Conservation (phyloP, 108 stramenopile genomes). For the Cylindrotheca fusiformis region DNA sequence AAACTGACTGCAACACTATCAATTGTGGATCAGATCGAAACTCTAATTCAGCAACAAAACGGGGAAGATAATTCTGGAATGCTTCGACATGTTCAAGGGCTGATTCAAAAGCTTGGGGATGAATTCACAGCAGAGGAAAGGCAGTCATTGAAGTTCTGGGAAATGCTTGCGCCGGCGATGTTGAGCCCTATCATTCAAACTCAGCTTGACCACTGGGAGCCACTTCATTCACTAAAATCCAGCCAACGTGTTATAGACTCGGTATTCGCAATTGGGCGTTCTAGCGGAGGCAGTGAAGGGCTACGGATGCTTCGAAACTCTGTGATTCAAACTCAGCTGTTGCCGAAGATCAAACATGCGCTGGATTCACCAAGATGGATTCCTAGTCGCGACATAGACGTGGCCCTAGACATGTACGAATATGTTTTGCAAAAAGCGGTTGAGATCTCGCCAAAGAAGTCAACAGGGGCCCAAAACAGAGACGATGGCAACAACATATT, state of each 20-base stretch:
- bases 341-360: slow-evolving; percentile 54
- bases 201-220: slow-evolving; percentile 47
- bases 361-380: slow-evolving; percentile 74
- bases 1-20: slow-evolving; percentile 50
- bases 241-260: slow-evolving; percentile 33
- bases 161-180: slow-evolving; percentile 63
- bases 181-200: slow-evolving; percentile 51
- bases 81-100: neutral
- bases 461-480: neutral
- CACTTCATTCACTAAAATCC: slow-evolving; percentile 26
- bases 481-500: neutral
- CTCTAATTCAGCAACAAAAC: neutral
- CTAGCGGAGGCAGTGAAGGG: slow-evolving; percentile 12
- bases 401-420: slow-evolving; percentile 58
- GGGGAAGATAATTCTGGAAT: neutral
- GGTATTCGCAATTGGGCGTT: neutral
- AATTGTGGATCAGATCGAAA: slow-evolving; percentile 50
- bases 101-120: slow-evolving; percentile 14
- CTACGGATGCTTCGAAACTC: slow-evolving; percentile 25
- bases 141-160: slow-evolving; percentile 51
- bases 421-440: slow-evolving; percentile 22
- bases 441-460: neutral
- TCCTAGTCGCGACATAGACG: slow-evolving; percentile 44
- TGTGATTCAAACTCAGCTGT: slow-evolving; percentile 44
- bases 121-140: slow-evolving; percentile 50